Evolutionary conservation across 306 rosid species (phyloP), one percentile per base, ranked within the genome.

Genomic region (Trifolium repens): DNA sequence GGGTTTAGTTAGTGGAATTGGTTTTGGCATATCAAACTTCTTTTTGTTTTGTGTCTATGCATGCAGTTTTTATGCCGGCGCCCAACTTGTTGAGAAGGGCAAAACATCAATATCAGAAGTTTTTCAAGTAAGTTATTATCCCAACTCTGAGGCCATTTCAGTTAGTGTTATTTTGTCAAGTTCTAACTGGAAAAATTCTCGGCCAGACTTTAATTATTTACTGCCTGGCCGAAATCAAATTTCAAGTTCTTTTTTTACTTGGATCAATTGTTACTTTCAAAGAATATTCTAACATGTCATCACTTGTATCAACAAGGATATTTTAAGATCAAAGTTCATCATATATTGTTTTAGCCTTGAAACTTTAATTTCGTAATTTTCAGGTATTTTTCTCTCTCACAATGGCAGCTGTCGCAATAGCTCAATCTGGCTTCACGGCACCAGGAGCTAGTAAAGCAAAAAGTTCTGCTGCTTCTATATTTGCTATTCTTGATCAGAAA

Each of bases 381-480:
- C 89, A 91, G 94, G 97, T 89, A 70, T 91, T 89, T 80, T 91
- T 76, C 67, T 79, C 85, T 42, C 88, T 91, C 35, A 74, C 85
- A 13, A 78, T 86, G 91, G 85, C 89, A 40, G 84, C 94, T 9
- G 0, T 78, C 2, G 90, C 88, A 73, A 44, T 91, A 35, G 82
- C 91, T 71, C 94, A 89, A 60, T 69, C 92, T 1, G 55, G 86
- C 79, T 76, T 90, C 55, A 14, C 85, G 71, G 78, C 81, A 61
- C 87, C 93, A 7, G 91, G 84, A 42, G 82, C 85, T 22, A 81
- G 84, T 76, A 91, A 86, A 79, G 87, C 89, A 12, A 86, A 80
- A 84, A 78, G 39, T 13, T 87, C 93, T 14, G 88, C 83, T 19
- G 89, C 86, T 80, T 91, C 97, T 54, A 67, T 88, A 58, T 91